Conservation (phyloP, 2,329 filamentous ascomycete species). For the Sordariomycetes sp. region DNA sequence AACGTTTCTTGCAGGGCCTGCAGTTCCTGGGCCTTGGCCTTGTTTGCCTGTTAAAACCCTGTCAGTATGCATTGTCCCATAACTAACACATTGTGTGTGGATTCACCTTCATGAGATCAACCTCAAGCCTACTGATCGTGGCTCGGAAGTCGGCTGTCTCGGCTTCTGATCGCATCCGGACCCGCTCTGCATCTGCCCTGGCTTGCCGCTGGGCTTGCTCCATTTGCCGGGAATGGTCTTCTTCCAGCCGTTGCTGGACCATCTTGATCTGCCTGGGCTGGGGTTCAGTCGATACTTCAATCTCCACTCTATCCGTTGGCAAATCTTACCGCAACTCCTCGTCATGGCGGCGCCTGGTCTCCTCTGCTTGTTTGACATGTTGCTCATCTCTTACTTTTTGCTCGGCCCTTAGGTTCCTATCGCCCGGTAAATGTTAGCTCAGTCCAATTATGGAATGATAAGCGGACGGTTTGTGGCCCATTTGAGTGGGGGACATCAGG, state of each 20-base stretch:
- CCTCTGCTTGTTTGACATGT: conserved; percentile 14
- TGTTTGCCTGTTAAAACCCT: conserved; percentile 36
- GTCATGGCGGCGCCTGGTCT: conserved; percentile 9
- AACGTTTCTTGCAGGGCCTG: conserved; percentile 36
- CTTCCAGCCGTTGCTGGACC: conserved; percentile 7
- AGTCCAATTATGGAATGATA: background rate
- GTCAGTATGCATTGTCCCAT: background rate
- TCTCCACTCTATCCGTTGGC: no score
- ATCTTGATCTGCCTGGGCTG: background rate
- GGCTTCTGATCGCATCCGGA: conserved; percentile 40
- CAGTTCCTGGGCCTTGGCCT: conserved; percentile 48
- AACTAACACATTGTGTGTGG: background rate
- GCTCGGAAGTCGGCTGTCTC: conserved; percentile 54
- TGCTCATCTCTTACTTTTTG: conserved; percentile 7
- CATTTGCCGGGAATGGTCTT: conserved; percentile 12
- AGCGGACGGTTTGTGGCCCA: background rate
- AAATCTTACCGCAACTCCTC: conserved; percentile 6
- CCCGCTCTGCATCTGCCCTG: conserved; percentile 37
- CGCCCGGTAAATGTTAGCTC: background rate
- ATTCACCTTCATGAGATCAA: conserved; percentile 48
- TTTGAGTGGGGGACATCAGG: background rate
- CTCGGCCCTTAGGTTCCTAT: conserved; percentile 10
- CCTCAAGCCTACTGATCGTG: conserved; percentile 50
- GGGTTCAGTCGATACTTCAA: background rate
- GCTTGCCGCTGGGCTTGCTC: conserved; percentile 27